Percentiles rank a stretch among this genome's conserved stretches.
Conservation (phyloP, 208 protist genomes). For the Porcisia hertigi region DNA sequence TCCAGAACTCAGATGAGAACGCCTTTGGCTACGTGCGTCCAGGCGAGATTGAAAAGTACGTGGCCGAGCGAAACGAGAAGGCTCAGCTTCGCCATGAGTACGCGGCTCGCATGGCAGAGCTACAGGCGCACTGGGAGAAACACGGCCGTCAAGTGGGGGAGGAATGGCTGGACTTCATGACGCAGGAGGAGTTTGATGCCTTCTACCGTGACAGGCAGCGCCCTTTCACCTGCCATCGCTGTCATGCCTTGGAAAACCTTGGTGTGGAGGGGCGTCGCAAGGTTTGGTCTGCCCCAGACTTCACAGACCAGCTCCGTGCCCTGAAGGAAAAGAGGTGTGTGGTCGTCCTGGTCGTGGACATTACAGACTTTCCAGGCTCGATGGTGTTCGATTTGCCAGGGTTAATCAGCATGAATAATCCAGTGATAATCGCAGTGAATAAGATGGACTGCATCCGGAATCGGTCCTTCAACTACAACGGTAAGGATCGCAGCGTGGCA, state of each 20-base stretch:
- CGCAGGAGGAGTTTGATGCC: constrained; percentile 91
- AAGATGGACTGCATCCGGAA: constrained; percentile 92
- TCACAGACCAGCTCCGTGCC: constrained; percentile 81
- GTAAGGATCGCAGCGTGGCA: constrained; percentile 72
- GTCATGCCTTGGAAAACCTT: constrained; percentile 87
- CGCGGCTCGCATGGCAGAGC: constrained; percentile 86
- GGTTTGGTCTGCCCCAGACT: constrained; percentile 91
- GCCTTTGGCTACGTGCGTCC: constrained; percentile 78
- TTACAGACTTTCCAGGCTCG: constrained; percentile 90
- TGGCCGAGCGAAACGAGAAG: constrained; percentile 55
- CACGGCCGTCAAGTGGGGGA: constrained; percentile 90
- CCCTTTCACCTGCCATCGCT: constrained; percentile 88
- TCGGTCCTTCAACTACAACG: constrained; percentile 81
- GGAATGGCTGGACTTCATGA: constrained; percentile 95
- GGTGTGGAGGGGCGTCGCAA: constrained; percentile 75
- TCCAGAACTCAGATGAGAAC: constrained; percentile 75
- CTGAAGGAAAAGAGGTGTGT: constrained; percentile 84
- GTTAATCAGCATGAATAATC: constrained; percentile 93
- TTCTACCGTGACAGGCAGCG: constrained; percentile 75
- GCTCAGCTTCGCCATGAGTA: constrained; percentile 70
- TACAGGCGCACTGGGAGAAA: constrained; percentile 89
- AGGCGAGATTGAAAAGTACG: constrained; percentile 80
- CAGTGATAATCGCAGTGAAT: constrained; percentile 90
- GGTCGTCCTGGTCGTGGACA: constrained; percentile 89
- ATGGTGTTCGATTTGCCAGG: constrained; percentile 91